phyloP scores from a whole-genome alignment of 192 early-diverging fungal genomes.

The Gigaspora rosea region DNA sequence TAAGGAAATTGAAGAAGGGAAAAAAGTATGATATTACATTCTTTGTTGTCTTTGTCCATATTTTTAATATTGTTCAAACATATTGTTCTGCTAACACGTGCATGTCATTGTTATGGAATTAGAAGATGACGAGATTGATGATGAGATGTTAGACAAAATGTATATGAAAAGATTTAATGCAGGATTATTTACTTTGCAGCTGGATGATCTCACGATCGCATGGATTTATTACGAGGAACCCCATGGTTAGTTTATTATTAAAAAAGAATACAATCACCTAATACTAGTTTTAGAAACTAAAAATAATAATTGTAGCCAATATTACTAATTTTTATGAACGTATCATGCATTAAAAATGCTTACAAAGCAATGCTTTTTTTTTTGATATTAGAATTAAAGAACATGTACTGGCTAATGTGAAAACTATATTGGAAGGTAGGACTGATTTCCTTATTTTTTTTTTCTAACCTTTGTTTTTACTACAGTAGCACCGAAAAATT shows the following conservation, averaged over 20 bases:
- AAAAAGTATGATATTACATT: conserved; percentile 30
- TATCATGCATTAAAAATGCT: too few species aligned
- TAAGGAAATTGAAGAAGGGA: conserved; percentile 53
- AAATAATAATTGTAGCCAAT: not conserved
- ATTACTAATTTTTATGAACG: too few species aligned
- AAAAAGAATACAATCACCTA: not conserved
- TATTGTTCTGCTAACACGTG: too few species aligned
- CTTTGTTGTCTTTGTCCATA: not conserved
- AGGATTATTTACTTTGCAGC: conserved; percentile 81
- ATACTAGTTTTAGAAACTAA: not conserved
- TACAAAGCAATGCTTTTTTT: not conserved
- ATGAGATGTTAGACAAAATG: conserved; percentile 60
- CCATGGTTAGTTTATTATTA: conserved; percentile 24
- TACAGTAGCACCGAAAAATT: not conserved
- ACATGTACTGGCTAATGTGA: conserved; percentile 46
- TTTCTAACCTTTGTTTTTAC: not conserved
- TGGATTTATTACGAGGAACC: conserved; percentile 61
- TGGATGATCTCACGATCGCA: conserved; percentile 68
- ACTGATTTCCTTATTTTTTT: not conserved
- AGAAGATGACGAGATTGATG: conserved; percentile 53
- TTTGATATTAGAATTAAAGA: conserved; percentile 40
- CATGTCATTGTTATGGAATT: conserved; percentile 16
- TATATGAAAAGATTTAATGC: conserved; percentile 72
- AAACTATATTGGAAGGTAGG: conserved; percentile 48
- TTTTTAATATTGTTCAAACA: not conserved